Conservation (phyloP, 2,329 filamentous ascomycete genomes). For the Nemania sp. region DNA sequence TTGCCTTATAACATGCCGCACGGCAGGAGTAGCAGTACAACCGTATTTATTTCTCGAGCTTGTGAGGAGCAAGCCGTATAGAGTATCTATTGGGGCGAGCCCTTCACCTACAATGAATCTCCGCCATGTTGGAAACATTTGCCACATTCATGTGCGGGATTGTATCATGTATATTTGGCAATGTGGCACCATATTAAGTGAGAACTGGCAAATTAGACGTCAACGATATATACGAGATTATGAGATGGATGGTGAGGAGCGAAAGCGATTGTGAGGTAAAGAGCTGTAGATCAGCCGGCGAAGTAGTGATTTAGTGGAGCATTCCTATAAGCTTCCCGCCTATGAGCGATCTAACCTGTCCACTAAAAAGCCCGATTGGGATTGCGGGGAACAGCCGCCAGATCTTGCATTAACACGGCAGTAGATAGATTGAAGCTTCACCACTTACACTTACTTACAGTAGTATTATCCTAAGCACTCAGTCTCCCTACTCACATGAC, state of each 20-base stretch:
- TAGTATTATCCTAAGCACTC: not conserved
- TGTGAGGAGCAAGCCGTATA: not conserved
- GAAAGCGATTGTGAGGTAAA: not conserved
- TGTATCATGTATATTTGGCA: not conserved
- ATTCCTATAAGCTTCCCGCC: not conserved
- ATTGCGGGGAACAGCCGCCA: conserved; percentile 35
- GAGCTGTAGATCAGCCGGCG: conserved; percentile 3
- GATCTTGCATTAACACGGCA: conserved; percentile 13
- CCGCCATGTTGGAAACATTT: not conserved
- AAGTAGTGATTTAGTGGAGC: conserved; percentile 1
- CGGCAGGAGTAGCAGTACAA: not conserved
- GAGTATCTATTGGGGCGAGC: not conserved
- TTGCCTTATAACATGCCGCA: not conserved
- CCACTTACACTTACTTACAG: no score
- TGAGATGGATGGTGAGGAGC: not conserved
- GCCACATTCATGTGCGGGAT: not conserved
- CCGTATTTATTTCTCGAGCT: not conserved
- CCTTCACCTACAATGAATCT: not conserved
- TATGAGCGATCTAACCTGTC: conserved; percentile 22
- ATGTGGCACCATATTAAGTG: not conserved
- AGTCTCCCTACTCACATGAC: not conserved
- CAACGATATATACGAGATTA: not conserved
- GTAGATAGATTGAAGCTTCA: conserved; percentile 28
- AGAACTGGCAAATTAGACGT: not conserved
- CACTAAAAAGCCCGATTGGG: conserved; percentile 38